Conservation (phyloP, 495 filamentous ascomycete species). For the Lineolata rhizophorae region DNA sequence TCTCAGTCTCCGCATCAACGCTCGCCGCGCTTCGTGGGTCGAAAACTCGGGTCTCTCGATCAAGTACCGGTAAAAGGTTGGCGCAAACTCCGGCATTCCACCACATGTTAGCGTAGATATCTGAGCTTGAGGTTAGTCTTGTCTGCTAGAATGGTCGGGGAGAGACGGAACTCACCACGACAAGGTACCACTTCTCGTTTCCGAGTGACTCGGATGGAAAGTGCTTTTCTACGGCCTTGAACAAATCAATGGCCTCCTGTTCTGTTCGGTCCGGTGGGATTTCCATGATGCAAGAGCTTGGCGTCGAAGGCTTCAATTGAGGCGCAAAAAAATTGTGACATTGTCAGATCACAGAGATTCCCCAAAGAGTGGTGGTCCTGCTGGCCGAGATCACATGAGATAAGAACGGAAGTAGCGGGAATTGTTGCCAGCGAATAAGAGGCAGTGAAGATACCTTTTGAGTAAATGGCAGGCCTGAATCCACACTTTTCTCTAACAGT, state of each 20-base stretch:
- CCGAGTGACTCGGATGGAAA: slow-evolving; percentile 25
- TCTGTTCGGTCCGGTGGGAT: too few relatives aligned
- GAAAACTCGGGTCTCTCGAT: slow-evolving; percentile 11
- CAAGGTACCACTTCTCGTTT: slow-evolving; percentile 34
- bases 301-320: too few relatives aligned
- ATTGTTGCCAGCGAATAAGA: too few relatives aligned
- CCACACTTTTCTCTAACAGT: too few relatives aligned
- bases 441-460: too few relatives aligned
- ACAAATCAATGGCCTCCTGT: slow-evolving; percentile 20
- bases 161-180: slow-evolving; percentile 18
- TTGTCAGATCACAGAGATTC: too few relatives aligned
- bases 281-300: too few relatives aligned
- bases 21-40: slow-evolving; percentile 12
- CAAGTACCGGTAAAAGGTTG: slow-evolving; percentile 14
- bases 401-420: too few relatives aligned
- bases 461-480: too few relatives aligned
- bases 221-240: slow-evolving; percentile 27
- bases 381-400: too few relatives aligned
- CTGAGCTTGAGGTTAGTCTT: slow-evolving; percentile 2
- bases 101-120: slow-evolving; percentile 12
- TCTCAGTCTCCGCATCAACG: slow-evolving; percentile 14
- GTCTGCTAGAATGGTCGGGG: not conserved
- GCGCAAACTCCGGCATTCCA: slow-evolving; percentile 11
- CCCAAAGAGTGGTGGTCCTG: too few relatives aligned
- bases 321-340: too few relatives aligned